These are phyloP conservation scores for Oemleria cerasiformis DNA, from an alignment of 306 rosid species.

Conservation along the genomic window DNA sequence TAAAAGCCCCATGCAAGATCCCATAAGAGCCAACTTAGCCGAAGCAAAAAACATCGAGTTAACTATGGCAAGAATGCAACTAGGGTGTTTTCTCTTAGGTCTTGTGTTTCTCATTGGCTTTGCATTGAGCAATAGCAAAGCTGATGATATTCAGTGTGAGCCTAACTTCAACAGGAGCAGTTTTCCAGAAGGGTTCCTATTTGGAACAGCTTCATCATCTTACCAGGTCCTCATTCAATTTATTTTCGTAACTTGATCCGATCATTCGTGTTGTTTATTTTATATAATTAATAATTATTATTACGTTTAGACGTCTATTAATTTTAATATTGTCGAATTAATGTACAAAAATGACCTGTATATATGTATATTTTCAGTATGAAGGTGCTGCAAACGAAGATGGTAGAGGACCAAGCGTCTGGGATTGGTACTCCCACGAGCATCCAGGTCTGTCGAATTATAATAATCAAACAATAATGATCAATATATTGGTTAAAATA, in stretches of 20 bases:
- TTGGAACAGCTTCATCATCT: slow-evolving; percentile 28
- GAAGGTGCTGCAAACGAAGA: slow-evolving; percentile 41
- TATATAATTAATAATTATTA: not conserved
- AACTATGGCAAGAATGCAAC: too few relatives aligned
- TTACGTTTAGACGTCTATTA: not conserved
- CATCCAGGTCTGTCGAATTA: slow-evolving; percentile 27
- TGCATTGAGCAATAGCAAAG: not conserved
- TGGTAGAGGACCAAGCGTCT: slow-evolving; percentile 41
- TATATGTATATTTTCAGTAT: slow-evolving; percentile 6
- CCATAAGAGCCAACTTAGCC: too few relatives aligned
- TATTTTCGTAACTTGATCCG: not conserved
- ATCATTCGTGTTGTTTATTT: too few relatives aligned
- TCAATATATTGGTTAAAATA: too few relatives aligned
- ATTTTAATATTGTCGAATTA: not conserved
- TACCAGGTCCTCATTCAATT: slow-evolving; percentile 28
- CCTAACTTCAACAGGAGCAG: slow-evolving; percentile 27
- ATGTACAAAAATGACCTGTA: too few relatives aligned
- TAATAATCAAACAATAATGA: not conserved
- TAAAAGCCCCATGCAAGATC: too few relatives aligned
- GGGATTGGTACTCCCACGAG: slow-evolving; percentile 40
- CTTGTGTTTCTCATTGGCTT: not conserved
- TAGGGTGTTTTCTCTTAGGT: too few relatives aligned
- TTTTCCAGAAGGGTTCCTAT: too few relatives aligned
- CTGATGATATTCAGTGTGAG: not conserved
- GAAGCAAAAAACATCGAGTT: too few relatives aligned